A percentile compares a stretch with the other conserved stretches of the same genome.
Conservation (phyloP, 129 eudicot genomes). For the Ambrosia trifida region DNA sequence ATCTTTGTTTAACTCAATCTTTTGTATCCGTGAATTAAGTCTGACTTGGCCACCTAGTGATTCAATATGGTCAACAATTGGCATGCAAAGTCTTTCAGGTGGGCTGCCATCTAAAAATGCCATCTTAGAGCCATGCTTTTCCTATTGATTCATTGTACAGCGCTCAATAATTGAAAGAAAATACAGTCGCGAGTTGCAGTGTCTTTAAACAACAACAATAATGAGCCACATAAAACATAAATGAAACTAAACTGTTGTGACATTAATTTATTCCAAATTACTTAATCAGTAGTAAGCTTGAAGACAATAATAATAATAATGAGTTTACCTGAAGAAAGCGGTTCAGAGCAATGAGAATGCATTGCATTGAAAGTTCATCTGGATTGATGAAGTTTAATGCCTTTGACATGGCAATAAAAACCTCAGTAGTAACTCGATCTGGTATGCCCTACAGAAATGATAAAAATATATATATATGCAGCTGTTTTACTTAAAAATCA, state of each 20-base stretch:
- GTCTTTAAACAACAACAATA: background rate
- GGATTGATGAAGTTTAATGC: conserved; percentile 97
- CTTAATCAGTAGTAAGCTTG: background rate
- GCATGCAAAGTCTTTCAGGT: conserved; percentile 97
- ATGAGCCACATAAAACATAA: background rate
- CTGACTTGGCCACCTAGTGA: conserved; percentile 87
- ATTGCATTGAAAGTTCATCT: conserved; percentile 98
- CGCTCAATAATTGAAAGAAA: background rate
- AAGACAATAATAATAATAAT: conserved; percentile 18
- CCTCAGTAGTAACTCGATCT: conserved; percentile 92
- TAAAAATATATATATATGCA: background rate
- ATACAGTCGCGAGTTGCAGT: background rate
- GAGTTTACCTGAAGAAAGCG: conserved; percentile 85
- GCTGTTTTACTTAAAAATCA: background rate
- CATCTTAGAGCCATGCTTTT: conserved; percentile 98
- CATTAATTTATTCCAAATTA: conserved; percentile 1
- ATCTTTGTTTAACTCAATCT: conserved; percentile 72
- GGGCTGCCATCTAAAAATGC: conserved; percentile 98
- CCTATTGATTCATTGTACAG: conserved; percentile 49
- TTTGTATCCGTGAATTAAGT: conserved; percentile 79
- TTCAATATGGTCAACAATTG: conserved; percentile 74
- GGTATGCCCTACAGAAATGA: conserved; percentile 72
- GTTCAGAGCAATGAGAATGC: conserved; percentile 95
- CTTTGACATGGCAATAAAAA: conserved; percentile 99
- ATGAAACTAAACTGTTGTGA: background rate